Conservation (phyloP, 306 rosid genomes). For the Ziziphus jujuba region DNA sequence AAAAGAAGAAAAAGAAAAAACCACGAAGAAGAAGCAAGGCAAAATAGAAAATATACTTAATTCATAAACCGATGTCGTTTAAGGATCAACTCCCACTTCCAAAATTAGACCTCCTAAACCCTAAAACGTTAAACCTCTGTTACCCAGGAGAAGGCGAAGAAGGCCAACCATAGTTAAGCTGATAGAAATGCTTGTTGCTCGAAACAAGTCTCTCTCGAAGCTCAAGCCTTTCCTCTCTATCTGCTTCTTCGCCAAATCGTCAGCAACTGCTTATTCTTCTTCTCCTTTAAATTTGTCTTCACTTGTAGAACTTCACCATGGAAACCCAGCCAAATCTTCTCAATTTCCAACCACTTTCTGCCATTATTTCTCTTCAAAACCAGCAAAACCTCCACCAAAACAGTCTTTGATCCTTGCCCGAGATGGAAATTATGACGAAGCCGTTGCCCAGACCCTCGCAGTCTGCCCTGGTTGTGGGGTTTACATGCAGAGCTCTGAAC, state of each 20-base stretch:
- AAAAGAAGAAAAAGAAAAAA: too few species aligned
- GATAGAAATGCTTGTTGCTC: constrained; percentile 31
- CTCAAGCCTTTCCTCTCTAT: constrained; percentile 29
- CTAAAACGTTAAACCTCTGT: constrained; percentile 10
- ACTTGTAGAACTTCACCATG: constrained; percentile 15
- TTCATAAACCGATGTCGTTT: not conserved
- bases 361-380: constrained; percentile 24
- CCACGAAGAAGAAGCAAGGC: too few species aligned
- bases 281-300: constrained; percentile 6
- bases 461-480: constrained; percentile 96
- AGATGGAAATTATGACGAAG: constrained; percentile 82
- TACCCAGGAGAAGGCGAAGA: not conserved
- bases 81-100: too few species aligned
- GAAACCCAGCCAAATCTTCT: constrained; percentile 7
- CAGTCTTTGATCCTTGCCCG: constrained; percentile 46
- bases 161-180: not conserved
- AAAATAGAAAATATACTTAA: too few species aligned
- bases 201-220: constrained; percentile 30
- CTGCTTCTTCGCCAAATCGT: constrained; percentile 12
- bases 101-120: constrained; percentile 5
- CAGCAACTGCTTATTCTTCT: not conserved
- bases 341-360: not conserved
- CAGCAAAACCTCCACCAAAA: constrained; percentile 17
- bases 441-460: constrained; percentile 28
- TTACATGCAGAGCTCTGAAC: constrained; percentile 65